Conservation (phyloP, 106 monocot genomes). For the Dioscorea alata region DNA sequence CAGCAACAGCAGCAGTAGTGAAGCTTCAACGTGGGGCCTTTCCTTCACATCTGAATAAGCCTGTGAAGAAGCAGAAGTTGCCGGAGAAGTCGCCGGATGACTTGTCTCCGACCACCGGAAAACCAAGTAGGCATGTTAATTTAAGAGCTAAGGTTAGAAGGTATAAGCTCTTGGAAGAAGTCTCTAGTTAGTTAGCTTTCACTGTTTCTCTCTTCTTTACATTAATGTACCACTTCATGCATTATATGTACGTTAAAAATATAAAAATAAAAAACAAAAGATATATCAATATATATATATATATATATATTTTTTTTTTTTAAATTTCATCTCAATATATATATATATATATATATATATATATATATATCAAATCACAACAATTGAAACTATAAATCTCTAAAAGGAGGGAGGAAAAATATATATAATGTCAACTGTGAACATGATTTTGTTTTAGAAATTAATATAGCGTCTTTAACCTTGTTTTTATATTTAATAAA, state of each 20-base stretch:
- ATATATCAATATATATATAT: too few relatives aligned
- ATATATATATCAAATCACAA: background rate
- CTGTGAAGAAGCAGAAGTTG: constrained; percentile 37
- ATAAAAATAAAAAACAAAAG: background rate
- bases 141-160: constrained; percentile 53
- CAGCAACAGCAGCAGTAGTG: too few relatives aligned
- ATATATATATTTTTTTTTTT: background rate
- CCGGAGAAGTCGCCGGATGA: constrained; percentile 28
- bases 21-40: constrained; percentile 24
- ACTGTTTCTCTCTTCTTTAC: background rate
- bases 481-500: too few relatives aligned
- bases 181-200: constrained; percentile 37
- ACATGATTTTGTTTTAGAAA: too few relatives aligned
- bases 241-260: too few relatives aligned
- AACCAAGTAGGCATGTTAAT: constrained; percentile 17
- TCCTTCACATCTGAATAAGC: constrained; percentile 28
- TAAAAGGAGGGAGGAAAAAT: too few relatives aligned
- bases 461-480: too few relatives aligned
- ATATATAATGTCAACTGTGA: too few relatives aligned
- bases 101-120: constrained; percentile 6
- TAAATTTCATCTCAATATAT: background rate
- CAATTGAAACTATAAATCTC: too few relatives aligned
- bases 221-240: background rate
- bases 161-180: constrained; percentile 80
- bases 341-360: background rate